Evolutionary conservation across 1,139 yeast genomes (phyloP), one percentile per base, ranked within the genome.

Genomic region (Blastobotrys capitulatus): DNA sequence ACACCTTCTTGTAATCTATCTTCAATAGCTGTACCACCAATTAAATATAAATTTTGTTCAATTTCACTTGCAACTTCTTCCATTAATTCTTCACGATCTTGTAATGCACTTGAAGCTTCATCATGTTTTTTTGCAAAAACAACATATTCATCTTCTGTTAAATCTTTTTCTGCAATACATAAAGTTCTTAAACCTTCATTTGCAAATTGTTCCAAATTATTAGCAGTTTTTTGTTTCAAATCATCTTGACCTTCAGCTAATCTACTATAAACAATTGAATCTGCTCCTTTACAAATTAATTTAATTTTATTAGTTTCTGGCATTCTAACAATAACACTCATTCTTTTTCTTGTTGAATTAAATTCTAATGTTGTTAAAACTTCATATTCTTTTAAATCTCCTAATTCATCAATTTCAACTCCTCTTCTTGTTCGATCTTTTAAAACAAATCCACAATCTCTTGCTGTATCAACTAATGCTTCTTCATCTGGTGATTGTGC

Each of bases 401-500:
- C 98, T 60, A 86, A 90, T 32, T 86, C 76, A 52, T 83, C 82
- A 34, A 92, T 67, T 25, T 80, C 70, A 32, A 88, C 73, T 44
- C 87, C 83, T 44, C 77, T 78, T 63, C 89, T 82, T 5, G 86
- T 81, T 61, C 95, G 79, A 45, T 79, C 85, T 31, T 80, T 72
- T 64, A 92, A 83, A 8, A 86, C 82, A 66, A 83, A 86, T 2
- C 98, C 98, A 58, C 88, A 72, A 66, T 90, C 97, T 59, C 95
- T 79, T 0, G 97, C 97, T 42, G 92, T 89, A 6, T 85, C 79
- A 3, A 92, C 97, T 52, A 92, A 76, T 0, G 98, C 97, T 44
- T 95, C 94, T 69, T 92, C 98, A 73, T 92, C 98, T 0, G 98
- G 98, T n/a, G 96, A 86, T 67, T 92, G 97, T 0, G 98, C 97